phyloP scores from a whole-genome alignment of 805 yeast species.

The Hanseniaspora clermontiae region DNA sequence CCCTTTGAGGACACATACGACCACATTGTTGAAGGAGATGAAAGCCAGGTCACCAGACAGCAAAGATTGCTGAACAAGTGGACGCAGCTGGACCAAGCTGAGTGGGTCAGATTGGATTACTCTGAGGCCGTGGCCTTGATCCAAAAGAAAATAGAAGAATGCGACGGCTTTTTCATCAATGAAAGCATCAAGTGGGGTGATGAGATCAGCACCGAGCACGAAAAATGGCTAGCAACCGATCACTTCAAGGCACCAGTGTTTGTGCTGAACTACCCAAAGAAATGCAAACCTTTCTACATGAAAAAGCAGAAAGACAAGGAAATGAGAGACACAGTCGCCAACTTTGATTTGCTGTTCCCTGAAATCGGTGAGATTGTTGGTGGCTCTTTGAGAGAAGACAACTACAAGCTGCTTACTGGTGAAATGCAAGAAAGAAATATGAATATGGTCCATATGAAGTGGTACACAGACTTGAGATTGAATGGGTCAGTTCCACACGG shows the following conservation, averaged over 20 bases:
- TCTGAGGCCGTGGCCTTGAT: constrained; percentile 56
- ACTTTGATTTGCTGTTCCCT: constrained; percentile 82
- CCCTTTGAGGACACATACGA: constrained; percentile 17
- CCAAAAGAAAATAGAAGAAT: constrained; percentile 22
- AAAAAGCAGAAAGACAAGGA: constrained; percentile 31
- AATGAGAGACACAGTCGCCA: constrained; percentile 51
- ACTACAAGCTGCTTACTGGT: constrained; percentile 33
- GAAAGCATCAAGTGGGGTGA: constrained; percentile 46
- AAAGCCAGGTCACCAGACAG: constrained; percentile 26
- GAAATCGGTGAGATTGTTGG: constrained; percentile 90
- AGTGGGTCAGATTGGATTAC: constrained; percentile 66
- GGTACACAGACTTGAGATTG: constrained; percentile 67
- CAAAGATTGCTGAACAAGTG: constrained; percentile 40
- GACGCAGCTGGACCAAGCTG: constrained; percentile 35
- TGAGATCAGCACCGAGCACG: constrained; percentile 70
- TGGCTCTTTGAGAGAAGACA: constrained; percentile 82
- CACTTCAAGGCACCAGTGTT: constrained; percentile 57
- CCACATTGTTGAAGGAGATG: not conserved
- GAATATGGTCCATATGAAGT: constrained; percentile 44
- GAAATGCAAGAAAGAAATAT: constrained; percentile 46
- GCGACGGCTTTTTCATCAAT: constrained; percentile 29
- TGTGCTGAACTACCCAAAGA: constrained; percentile 74
- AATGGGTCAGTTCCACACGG: constrained; percentile 89
- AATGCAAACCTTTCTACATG: constrained; percentile 88
- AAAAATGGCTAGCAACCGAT: constrained; percentile 72